phyloP scores from a whole-genome alignment of 1,284 basidiomycete species.

The Tylopilus sp. region DNA sequence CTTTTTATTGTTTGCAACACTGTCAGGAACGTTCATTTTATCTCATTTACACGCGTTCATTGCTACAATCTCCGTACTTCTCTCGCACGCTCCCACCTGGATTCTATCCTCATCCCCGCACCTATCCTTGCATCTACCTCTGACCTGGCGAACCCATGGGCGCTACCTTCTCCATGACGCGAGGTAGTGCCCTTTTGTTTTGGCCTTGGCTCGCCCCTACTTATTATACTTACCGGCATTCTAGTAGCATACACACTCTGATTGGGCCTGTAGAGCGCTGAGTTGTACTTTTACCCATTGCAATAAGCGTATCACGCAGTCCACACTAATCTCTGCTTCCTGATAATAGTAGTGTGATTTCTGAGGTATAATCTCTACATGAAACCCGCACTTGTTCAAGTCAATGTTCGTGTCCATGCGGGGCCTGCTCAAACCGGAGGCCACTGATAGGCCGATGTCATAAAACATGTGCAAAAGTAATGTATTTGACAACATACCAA shows the following conservation, averaged over 20 bases:
- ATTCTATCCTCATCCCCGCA: constrained; percentile 16
- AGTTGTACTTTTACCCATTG: constrained; percentile 39
- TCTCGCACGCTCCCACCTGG: constrained; percentile 14
- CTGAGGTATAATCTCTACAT: constrained; percentile 18
- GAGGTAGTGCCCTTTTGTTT: constrained; percentile 18
- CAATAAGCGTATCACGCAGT: constrained; percentile 24
- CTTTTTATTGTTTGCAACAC: constrained; percentile 24
- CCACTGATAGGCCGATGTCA: constrained; percentile 54
- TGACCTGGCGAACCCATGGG: constrained; percentile 21
- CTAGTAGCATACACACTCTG: constrained; percentile 35
- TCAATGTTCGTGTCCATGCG: constrained; percentile 48
- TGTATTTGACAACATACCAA: constrained; percentile 60
- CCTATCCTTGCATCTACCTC: constrained; percentile 7
- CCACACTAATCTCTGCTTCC: constrained; percentile 8
- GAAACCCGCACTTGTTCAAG: not conserved
- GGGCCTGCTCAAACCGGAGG: constrained; percentile 73
- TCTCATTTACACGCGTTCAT: constrained; percentile 28
- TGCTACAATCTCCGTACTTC: constrained; percentile 27
- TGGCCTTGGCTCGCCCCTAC: constrained; percentile 24
- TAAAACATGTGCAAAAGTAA: constrained; percentile 11
- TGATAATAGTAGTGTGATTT: constrained; percentile 11
- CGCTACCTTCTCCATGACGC: constrained; percentile 5
- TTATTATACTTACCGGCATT: constrained; percentile 34
- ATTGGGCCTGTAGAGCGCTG: constrained; percentile 33
- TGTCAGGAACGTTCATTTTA: constrained; percentile 32